Evolutionary conservation across 139 green algal genomes (phyloP).

Genomic region (Chloropicon primus): DNA sequence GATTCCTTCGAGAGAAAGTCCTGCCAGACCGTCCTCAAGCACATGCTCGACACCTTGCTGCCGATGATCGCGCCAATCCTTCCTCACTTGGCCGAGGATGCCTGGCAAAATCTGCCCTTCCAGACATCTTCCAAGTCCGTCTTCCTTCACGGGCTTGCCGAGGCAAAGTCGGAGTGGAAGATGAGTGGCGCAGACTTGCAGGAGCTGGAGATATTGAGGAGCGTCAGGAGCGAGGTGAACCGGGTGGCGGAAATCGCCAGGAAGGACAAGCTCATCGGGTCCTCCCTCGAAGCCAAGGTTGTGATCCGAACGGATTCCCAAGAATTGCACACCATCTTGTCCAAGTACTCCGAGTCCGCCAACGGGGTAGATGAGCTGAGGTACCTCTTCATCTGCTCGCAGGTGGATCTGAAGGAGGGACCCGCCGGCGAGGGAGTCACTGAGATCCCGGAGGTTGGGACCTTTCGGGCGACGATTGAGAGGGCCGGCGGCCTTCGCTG

Average conservation of each 20-base stretch:
- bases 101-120: conserved; percentile 65
- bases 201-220: conserved; percentile 1
- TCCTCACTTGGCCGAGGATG: conserved; percentile 95
- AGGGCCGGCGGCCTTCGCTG: conserved; percentile 73
- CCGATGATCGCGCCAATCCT: conserved; percentile 50
- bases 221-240: conserved; percentile 13
- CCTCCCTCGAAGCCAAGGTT: conserved; percentile 62
- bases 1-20: conserved; percentile 19
- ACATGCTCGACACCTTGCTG: conserved; percentile 40
- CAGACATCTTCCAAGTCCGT: no score
- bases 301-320: neutral
- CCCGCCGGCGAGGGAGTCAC: conserved; percentile 1
- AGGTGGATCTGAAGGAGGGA: conserved; percentile 18
- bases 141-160: no score
- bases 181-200: neutral
- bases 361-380: conserved; percentile 56
- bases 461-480: conserved; percentile 61
- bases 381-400: conserved; percentile 63
- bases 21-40: conserved; percentile 73
- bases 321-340: neutral
- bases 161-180: neutral
- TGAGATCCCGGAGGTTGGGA: conserved; percentile 20
- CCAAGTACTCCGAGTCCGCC: neutral
- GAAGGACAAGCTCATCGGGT: conserved; percentile 50
- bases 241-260: conserved; percentile 57